Percentiles rank a stretch among this genome's conserved stretches.
Conservation (phyloP, 352 stramenopile genomes). For the Thraustochytrium sp. region DNA sequence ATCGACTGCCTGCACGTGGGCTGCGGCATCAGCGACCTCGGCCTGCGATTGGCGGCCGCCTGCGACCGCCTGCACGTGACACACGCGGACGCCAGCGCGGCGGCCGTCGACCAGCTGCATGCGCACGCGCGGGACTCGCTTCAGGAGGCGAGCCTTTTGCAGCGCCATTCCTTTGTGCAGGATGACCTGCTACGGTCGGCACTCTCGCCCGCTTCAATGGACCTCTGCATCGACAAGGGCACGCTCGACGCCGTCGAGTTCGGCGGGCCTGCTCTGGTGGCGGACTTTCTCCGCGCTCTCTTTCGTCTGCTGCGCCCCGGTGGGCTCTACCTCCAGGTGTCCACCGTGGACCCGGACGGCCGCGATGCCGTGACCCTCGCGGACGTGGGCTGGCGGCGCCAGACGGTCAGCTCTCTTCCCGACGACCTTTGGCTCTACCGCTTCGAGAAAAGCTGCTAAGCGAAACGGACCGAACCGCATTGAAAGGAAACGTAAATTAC, state of each 20-base stretch:
- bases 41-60: neutral
- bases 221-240: slow-evolving; percentile 10
- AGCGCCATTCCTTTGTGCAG: neutral
- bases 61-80: neutral
- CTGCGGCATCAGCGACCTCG: slow-evolving; percentile 8
- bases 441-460: too few species aligned
- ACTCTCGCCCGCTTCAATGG: neutral
- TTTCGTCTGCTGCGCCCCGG: neutral
- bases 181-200: neutral
- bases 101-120: neutral
- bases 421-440: neutral
- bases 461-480: too few species aligned
- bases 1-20: slow-evolving; percentile 3
- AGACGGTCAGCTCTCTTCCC: neutral
- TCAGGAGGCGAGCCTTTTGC: neutral
- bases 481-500: too few species aligned
- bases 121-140: neutral
- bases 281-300: neutral
- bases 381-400: neutral
- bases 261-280: neutral
- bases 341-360: neutral
- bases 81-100: neutral
- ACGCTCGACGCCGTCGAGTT: slow-evolving; percentile 1
- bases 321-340: neutral
- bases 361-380: neutral